These are phyloP conservation scores for Russula ochroleuca DNA, from an alignment of 768 basidiomycete species.

Conservation along the genomic window DNA sequence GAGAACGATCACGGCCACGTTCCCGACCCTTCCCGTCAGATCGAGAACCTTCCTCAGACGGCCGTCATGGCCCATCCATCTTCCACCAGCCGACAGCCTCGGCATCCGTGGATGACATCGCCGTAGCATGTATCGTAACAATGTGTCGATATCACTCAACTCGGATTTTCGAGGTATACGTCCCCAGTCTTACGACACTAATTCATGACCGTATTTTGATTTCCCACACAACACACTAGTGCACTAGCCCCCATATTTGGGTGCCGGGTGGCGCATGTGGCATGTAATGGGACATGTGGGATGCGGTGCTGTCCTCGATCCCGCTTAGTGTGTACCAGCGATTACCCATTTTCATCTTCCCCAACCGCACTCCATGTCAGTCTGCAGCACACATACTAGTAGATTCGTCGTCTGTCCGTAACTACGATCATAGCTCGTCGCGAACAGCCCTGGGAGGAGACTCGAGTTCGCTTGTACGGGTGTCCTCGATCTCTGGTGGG, in stretches of 20 bases:
- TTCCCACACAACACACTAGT: neutral
- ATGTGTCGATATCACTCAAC: too few relatives aligned
- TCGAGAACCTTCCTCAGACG: neutral
- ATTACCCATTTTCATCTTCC: too few relatives aligned
- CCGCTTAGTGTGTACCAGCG: too few relatives aligned
- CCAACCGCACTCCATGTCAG: too few relatives aligned
- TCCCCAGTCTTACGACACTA: too few relatives aligned
- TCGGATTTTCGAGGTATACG: too few relatives aligned
- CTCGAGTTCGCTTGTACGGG: neutral
- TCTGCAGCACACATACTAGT: too few relatives aligned
- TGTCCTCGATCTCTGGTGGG: neutral
- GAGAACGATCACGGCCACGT: neutral
- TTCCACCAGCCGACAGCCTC: neutral
- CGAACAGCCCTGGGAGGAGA: neutral
- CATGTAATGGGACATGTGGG: too few relatives aligned
- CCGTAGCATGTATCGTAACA: too few relatives aligned
- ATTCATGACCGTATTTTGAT: neutral
- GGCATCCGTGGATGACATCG: too few relatives aligned
- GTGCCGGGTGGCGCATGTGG: neutral
- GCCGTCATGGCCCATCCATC: neutral
- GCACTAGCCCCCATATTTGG: neutral
- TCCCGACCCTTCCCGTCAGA: neutral
- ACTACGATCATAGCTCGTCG: constrained; percentile 14
- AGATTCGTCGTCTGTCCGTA: too few relatives aligned
- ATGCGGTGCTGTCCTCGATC: too few relatives aligned